These are phyloP conservation scores for Pythium periplocum DNA, from an alignment of 352 stramenopile species.

Conservation along the genomic window DNA sequence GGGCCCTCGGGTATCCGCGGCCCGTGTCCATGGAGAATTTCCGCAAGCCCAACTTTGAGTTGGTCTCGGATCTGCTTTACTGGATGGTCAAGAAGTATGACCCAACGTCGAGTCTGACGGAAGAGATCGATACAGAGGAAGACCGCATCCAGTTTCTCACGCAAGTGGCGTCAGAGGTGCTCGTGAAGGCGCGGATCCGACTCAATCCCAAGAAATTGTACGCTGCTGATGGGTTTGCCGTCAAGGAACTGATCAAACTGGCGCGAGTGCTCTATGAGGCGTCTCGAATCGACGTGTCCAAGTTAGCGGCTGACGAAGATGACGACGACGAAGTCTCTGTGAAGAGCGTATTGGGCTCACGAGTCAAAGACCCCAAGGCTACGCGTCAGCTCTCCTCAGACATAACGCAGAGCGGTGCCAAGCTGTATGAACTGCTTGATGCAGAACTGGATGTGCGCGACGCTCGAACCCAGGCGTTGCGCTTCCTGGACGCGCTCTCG, in stretches of 20 bases:
- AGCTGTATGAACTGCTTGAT: conserved; percentile 90
- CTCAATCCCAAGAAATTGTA: conserved; percentile 96
- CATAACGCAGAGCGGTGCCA: conserved; percentile 91
- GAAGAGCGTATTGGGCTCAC: conserved; percentile 65
- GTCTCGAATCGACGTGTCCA: conserved; percentile 55
- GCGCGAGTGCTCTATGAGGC: conserved; percentile 90
- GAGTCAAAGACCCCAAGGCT: conserved; percentile 86
- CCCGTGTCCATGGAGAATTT: conserved; percentile 93
- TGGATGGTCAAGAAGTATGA: conserved; percentile 96
- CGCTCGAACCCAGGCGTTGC: conserved; percentile 76
- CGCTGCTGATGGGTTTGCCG: conserved; percentile 89
- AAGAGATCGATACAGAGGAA: conserved; percentile 94
- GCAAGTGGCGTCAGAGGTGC: conserved; percentile 70
- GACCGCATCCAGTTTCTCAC: conserved; percentile 94
- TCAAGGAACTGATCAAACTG: conserved; percentile 95
- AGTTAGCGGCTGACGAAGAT: conserved; percentile 61
- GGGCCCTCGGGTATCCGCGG: conserved; percentile 90
- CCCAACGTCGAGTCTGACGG: conserved; percentile 77
- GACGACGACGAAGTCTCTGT: conserved; percentile 70
- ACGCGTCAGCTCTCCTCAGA: conserved; percentile 89
- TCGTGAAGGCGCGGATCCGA: conserved; percentile 88
- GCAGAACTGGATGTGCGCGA: conserved; percentile 88
- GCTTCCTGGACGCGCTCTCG: conserved; percentile 89
- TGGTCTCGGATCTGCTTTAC: conserved; percentile 94
- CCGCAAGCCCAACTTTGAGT: conserved; percentile 94